A percentile compares a stretch with the other conserved stretches of the same genome.
Conservation (phyloP, 331 rosid species). For the Stylosanthes scabra region DNA sequence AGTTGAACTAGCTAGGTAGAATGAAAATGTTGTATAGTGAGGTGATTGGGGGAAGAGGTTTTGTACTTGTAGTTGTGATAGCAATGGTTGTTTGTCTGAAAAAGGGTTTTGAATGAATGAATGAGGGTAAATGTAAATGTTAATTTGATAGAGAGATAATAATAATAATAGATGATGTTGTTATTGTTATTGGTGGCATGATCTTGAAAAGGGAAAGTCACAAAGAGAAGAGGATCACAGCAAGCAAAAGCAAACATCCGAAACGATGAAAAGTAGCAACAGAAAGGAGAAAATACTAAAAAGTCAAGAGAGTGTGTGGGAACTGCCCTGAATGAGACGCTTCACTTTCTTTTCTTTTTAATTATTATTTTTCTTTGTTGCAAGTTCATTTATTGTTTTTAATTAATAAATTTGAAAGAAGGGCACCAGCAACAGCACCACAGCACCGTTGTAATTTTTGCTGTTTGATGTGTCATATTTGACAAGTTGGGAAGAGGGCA, state of each 20-base stretch:
- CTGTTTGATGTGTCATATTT: slow-evolving; percentile 49
- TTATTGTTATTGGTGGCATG: slow-evolving; percentile 5
- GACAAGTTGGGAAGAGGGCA: slow-evolving; percentile 47
- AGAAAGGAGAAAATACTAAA: slow-evolving; percentile 41
- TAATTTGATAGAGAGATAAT: slow-evolving; percentile 38
- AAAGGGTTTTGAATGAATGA: slow-evolving; percentile 16
- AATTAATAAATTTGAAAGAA: slow-evolving; percentile 40
- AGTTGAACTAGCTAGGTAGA: slow-evolving; percentile 53
- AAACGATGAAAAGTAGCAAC: slow-evolving; percentile 54
- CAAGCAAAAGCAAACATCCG: slow-evolving; percentile 48
- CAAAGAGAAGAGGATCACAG: slow-evolving; percentile 51
- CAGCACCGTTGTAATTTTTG: slow-evolving; percentile 37
- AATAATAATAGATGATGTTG: slow-evolving; percentile 38
- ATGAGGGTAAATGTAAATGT: not conserved
- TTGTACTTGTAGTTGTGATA: slow-evolving; percentile 14
- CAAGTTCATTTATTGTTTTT: not conserved
- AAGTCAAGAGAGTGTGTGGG: slow-evolving; percentile 67
- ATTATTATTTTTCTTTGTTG: not conserved
- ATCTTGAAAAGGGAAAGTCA: slow-evolving; percentile 59
- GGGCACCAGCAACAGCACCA: not conserved
- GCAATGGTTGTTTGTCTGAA: slow-evolving; percentile 19
- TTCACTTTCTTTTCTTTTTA: slow-evolving; percentile 35
- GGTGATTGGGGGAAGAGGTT: not conserved
- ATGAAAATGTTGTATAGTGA: slow-evolving; percentile 4
- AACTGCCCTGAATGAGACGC: slow-evolving; percentile 74